Conservation (phyloP, 257 asterid species). For the Lithospermum erythrorhizon region DNA sequence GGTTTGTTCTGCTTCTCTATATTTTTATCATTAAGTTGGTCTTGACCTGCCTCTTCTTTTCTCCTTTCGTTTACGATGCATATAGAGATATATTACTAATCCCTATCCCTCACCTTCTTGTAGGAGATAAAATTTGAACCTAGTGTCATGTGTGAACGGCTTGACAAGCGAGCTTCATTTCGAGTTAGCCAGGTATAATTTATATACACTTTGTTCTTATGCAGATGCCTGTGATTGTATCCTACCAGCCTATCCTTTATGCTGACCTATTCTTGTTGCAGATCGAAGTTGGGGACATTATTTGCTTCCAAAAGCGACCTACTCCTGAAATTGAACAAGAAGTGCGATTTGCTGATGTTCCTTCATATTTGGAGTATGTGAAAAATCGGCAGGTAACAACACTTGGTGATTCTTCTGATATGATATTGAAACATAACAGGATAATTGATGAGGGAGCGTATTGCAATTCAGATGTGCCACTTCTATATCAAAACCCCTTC, state of each 20-base stretch:
- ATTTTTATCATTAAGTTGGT: neutral
- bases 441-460: no score
- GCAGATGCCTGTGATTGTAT: neutral
- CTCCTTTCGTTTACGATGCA: neutral
- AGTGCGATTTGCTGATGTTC: conserved; percentile 33
- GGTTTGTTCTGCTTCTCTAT: neutral
- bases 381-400: conserved; percentile 36
- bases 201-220: neutral
- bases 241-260: neutral
- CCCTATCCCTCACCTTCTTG: neutral
- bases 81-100: neutral
- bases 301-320: conserved; percentile 40
- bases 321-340: conserved; percentile 20
- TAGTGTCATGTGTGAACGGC: conserved; percentile 34
- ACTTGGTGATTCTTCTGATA: neutral
- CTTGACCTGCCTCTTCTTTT: neutral
- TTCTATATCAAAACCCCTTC: no score
- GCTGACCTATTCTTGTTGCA: conserved; percentile 16
- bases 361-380: conserved; percentile 39
- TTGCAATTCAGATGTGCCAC: no score
- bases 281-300: conserved; percentile 49
- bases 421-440: no score
- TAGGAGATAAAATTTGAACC: conserved; percentile 48
- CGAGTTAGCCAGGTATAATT: conserved; percentile 27
- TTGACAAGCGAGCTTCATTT: conserved; percentile 31